A percentile compares a stretch with the other conserved stretches of the same genome.
These are phyloP conservation scores for Voacanga thouarsii DNA, from an alignment of 257 asterid species.

Conservation along the genomic window DNA sequence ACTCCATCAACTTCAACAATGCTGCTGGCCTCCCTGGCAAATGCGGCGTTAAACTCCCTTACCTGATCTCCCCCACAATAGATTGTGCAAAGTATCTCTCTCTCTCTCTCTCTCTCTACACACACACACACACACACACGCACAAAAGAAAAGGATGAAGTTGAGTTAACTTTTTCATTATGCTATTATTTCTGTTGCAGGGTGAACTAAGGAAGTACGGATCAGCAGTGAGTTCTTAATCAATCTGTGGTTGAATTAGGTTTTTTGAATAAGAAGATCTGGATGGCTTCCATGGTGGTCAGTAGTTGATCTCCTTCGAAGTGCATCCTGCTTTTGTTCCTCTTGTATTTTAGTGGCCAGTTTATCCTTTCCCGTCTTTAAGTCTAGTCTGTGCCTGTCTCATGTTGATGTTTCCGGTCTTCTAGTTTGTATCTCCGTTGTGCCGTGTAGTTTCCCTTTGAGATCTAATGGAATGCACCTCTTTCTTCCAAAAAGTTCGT, in stretches of 20 bases:
- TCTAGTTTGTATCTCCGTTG: neutral
- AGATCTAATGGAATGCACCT: neutral
- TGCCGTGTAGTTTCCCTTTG: neutral
- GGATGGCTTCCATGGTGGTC: neutral
- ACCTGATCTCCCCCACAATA: slow-evolving; percentile 21
- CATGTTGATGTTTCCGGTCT: neutral
- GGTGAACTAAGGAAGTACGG: neutral
- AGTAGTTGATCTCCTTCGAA: neutral
- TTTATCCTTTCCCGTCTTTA: neutral
- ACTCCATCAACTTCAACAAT: neutral
- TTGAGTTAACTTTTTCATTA: neutral
- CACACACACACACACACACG: too few relatives aligned
- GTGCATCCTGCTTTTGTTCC: neutral
- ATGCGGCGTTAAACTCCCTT: slow-evolving; percentile 31
- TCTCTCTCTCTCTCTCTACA: neutral
- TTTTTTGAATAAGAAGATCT: neutral
- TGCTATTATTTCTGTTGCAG: neutral
- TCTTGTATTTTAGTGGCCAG: neutral
- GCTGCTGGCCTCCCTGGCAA: slow-evolving; percentile 21
- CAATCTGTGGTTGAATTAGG: neutral
- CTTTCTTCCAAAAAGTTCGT: neutral
- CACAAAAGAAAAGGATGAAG: too few relatives aligned
- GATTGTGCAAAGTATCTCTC: slow-evolving; percentile 16
- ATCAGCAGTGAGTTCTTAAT: neutral
- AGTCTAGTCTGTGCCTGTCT: neutral